Evolutionary conservation across 805 yeast species (phyloP).

Genomic region (Wickerhamiella dianesei): DNA sequence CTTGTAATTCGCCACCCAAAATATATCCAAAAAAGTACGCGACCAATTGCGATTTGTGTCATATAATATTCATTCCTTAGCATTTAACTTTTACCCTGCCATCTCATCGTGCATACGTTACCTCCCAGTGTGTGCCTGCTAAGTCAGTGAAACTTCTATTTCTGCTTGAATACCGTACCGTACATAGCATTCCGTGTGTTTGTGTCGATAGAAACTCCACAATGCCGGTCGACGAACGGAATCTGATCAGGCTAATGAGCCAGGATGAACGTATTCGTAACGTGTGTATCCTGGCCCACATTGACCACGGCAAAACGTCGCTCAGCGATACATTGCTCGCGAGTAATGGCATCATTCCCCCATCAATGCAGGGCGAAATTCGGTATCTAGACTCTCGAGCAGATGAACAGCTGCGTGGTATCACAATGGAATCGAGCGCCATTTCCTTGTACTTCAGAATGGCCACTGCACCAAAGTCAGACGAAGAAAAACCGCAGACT

Average conservation of each 20-base stretch:
- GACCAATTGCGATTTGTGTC: too few species aligned
- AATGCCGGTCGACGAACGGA: conserved; percentile 43
- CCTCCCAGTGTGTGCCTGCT: too few species aligned
- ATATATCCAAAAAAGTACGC: too few species aligned
- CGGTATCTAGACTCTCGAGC: conserved; percentile 84
- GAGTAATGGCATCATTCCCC: conserved; percentile 92
- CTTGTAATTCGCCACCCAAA: conserved; percentile 6
- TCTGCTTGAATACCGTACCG: too few species aligned
- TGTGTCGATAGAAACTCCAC: neutral
- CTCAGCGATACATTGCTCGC: conserved; percentile 84
- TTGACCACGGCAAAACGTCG: conserved; percentile 97
- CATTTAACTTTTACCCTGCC: neutral
- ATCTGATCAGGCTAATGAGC: conserved; percentile 52
- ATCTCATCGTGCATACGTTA: neutral
- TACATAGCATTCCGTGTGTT: too few species aligned
- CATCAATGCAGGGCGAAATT: conserved; percentile 87
- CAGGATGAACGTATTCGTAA: conserved; percentile 64
- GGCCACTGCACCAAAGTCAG: conserved; percentile 23
- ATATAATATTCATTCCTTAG: neutral
- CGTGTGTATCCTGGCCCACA: conserved; percentile 93
- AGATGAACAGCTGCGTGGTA: conserved; percentile 92
- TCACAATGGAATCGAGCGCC: conserved; percentile 95
- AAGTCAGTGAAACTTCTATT: neutral
- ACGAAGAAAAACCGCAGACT: conserved; percentile 22
- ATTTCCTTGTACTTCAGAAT: conserved; percentile 68